A percentile compares a stretch with the other conserved stretches of the same genome.
Conservation (phyloP, 1,284 basidiomycete species). For the Phaffia rhodozyma region DNA sequence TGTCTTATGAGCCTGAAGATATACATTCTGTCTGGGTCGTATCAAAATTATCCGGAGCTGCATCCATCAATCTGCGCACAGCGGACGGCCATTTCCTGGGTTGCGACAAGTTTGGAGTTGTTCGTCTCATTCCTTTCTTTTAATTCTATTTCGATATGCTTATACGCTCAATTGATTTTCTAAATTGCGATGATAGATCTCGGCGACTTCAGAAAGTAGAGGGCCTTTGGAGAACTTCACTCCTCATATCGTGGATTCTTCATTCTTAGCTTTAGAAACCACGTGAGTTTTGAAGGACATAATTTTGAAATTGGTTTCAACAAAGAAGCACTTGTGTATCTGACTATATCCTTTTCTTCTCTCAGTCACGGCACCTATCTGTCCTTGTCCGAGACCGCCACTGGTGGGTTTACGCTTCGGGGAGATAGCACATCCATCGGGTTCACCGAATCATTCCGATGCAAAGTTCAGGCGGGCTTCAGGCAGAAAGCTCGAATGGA, state of each 20-base stretch:
- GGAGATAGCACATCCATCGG: constrained; percentile 70
- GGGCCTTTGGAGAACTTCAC: constrained; percentile 36
- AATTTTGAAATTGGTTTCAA: no score
- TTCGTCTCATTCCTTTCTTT: constrained; percentile 15
- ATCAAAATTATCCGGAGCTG: constrained; percentile 38
- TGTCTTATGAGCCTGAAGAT: constrained; percentile 35
- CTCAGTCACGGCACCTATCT: constrained; percentile 16
- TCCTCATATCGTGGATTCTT: constrained; percentile 10
- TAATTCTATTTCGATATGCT: neutral
- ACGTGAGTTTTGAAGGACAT: neutral
- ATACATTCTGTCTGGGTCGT: constrained; percentile 42
- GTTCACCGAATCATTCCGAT: constrained; percentile 67
- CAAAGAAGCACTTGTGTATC: no score
- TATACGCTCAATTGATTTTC: neutral
- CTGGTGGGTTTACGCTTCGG: constrained; percentile 46
- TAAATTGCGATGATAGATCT: neutral
- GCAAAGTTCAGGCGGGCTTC: constrained; percentile 73
- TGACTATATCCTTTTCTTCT: no score
- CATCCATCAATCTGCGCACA: constrained; percentile 35
- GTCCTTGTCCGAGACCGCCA: constrained; percentile 15
- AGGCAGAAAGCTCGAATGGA: constrained; percentile 68
- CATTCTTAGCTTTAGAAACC: constrained; percentile 10
- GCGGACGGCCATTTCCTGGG: constrained; percentile 28
- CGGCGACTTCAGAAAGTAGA: constrained; percentile 20
- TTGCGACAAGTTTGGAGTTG: constrained; percentile 27